These are phyloP conservation scores for Pyrenochaeta sp. DNA, from an alignment of 2,329 filamentous ascomycete species.

Conservation along the genomic window DNA sequence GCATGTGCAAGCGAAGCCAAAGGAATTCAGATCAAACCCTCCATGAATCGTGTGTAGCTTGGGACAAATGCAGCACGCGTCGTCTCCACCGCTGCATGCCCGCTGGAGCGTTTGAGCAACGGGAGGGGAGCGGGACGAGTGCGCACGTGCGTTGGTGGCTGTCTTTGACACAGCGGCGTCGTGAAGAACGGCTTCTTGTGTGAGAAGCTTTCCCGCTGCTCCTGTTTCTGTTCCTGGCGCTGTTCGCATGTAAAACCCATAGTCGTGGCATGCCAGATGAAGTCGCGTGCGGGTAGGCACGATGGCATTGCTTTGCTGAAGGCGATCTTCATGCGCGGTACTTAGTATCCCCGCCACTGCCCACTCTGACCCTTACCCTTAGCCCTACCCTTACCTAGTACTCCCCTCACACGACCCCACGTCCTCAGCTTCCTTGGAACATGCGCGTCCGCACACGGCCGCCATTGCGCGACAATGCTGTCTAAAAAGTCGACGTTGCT, in stretches of 20 bases:
- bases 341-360: conserved; percentile 2
- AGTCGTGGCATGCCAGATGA: neutral
- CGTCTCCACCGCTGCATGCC: conserved; percentile 10
- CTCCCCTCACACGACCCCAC: conserved; percentile 7
- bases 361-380: too few relatives aligned
- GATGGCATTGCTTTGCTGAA: neutral
- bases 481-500: conserved; percentile 36
- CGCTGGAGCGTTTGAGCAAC: conserved; percentile 8
- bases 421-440: conserved; percentile 13
- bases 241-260: neutral
- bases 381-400: neutral
- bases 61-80: conserved; percentile 1
- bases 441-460: conserved; percentile 31
- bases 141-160: conserved; percentile 25
- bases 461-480: conserved; percentile 47
- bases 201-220: neutral
- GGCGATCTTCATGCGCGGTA: neutral
- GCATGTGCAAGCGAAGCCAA: conserved; percentile 32
- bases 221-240: neutral
- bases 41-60: conserved; percentile 15
- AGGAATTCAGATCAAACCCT: conserved; percentile 30
- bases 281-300: neutral
- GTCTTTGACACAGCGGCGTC: conserved; percentile 28
- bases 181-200: conserved; percentile 4
- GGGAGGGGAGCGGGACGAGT: conserved; percentile 20